Base-by-base conservation (phyloP, 2,329 filamentous ascomycete species). In the Hypoxylon sp. region DNA sequence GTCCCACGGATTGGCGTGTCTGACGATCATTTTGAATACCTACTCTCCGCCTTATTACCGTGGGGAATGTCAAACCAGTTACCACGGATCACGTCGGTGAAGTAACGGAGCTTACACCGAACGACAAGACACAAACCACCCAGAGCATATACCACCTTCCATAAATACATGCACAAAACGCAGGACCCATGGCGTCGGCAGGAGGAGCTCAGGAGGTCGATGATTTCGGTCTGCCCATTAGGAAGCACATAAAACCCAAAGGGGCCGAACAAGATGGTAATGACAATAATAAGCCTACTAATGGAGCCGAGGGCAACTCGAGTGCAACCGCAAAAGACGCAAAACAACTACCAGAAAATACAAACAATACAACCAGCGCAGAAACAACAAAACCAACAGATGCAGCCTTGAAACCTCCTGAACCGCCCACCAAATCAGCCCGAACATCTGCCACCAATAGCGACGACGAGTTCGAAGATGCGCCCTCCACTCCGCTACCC, bases 221-320 rank as follows among this genome's bases (percentile, higher is more conserved):
- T 68, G 87, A 90, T 60, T 90, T 90, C 67, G 87, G 87, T 40
- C 73, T 90, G 57, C 86, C 86, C 12, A 79, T 87, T 55, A 78
- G 76, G 67, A 81, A 77, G 62, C 78, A 69, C 63, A 63, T 69
- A 63, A 71, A 67, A 44, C 69, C 72, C 21, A 44, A 55, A 42
- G 51, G 36, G 32, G 23, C 27, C n/a, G 31, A 46, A 36, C 32
- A 43, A 54, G 45, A 42, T 36, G n/a, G n/a, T n/a, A 41, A 35
- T 41, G 31, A 27, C 19, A 51, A 26, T 31, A 40, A 38, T 35
- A 30, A 21, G 13, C 27, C 57, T 20, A 30, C 34, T 23, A 35
- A 59, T 26, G 50, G 46, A n/a, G 36, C 51, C 15, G 27, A 17
- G 12, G 38, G 8, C 43, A 20, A 8, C 30, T 27, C 51, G 11